Evolutionary conservation across 345 rosid genomes (phyloP), one percentile per base, ranked within the genome.

Genomic region (Citrus medica): DNA sequence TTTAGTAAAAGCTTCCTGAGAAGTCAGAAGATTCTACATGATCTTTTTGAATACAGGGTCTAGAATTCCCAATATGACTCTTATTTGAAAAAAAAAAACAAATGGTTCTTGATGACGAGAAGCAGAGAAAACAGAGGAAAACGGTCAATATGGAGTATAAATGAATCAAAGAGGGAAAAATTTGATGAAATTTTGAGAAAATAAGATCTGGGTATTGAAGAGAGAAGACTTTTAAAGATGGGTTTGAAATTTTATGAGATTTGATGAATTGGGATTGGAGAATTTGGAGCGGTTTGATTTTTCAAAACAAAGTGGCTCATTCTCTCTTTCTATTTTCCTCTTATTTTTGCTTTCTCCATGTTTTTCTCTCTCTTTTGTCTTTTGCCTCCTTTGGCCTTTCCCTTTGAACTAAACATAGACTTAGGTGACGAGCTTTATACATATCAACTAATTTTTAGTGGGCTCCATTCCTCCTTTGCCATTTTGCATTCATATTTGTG

Each of bases 171-270:
- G 24, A 1, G 37, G 53, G 12, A 14, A 75, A 76, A 33, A 0
- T 78, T 71, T 12, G 74, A 81, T 67, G 48, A 71, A 81, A 77
- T 28, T 25, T 53, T 16, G 62, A 17, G 78, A 90, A 81, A 78
- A 37, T 77, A 78, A 85, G 87, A 86, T 83, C 84, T 83, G 89
- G 90, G 89, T 78, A 84, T 76, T 69, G 81, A 71, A 78, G 78
- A 85, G 77, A 69, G 79, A 63, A 48, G 86, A 78, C 8, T 83
- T 87, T 16, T 37, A 70, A 71, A 82, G 70, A 55, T 68, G 89
- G 83, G 85, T 65, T 78, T 74, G 80, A 66, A 76, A 82, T 83
- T 82, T 83, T 27, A 60, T 56, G 35, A 62, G 77, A 79, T 76
- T 80, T 73, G 79, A 74, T 74, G 71, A 63, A 69, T 78, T 56